Conservation (phyloP, 2,329 filamentous ascomycete genomes). For the Elsinoe ampelina region DNA sequence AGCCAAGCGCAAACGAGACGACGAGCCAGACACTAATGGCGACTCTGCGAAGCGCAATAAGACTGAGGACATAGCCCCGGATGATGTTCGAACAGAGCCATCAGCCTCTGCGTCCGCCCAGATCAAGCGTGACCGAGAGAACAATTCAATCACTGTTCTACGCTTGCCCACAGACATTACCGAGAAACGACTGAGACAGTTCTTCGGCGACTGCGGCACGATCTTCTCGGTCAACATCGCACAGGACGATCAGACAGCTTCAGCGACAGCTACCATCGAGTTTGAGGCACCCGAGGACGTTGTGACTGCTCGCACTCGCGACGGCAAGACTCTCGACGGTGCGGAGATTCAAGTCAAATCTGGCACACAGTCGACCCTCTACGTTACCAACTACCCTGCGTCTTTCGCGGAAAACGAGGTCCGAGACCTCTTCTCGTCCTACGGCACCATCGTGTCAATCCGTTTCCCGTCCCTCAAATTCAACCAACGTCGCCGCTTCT, state of each 20-base stretch:
- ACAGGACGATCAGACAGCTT: slow-evolving; percentile 51
- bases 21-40: slow-evolving; percentile 41
- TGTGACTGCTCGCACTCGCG: slow-evolving; percentile 66
- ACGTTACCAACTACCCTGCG: slow-evolving; percentile 81
- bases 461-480: slow-evolving; percentile 87
- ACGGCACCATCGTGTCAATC: slow-evolving; percentile 74
- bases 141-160: slow-evolving; percentile 73
- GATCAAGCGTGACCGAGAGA: slow-evolving; percentile 76
- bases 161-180: slow-evolving; percentile 63
- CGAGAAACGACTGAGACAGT: slow-evolving; percentile 69
- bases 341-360: slow-evolving; percentile 63
- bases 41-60: slow-evolving; percentile 61
- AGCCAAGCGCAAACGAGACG: slow-evolving; percentile 67
- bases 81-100: slow-evolving; percentile 24
- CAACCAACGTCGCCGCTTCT: slow-evolving; percentile 83
- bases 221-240: slow-evolving; percentile 69
- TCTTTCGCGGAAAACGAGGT: slow-evolving; percentile 63
- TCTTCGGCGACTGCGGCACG: slow-evolving; percentile 82
- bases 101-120: slow-evolving; percentile 28
- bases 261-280: slow-evolving; percentile 68
- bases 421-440: slow-evolving; percentile 58
- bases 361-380: slow-evolving; percentile 72
- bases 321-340: slow-evolving; percentile 70
- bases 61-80: slow-evolving; percentile 30
- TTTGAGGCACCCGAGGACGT: slow-evolving; percentile 76